Conservation (phyloP, 805 yeast genomes). For the Suhomyces emberorum region DNA sequence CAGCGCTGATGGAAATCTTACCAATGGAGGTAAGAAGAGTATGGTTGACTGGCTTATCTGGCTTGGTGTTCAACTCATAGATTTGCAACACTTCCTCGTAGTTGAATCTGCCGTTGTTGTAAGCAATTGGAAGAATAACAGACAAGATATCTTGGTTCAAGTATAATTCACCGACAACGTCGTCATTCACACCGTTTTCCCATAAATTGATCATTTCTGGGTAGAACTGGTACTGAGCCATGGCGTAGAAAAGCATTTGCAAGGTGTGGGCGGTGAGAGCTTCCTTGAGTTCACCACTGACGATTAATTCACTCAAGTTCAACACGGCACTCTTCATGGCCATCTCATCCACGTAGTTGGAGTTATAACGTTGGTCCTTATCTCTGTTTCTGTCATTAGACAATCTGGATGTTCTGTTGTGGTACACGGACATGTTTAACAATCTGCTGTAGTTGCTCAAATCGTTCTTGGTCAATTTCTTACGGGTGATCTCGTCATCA, state of each 20-base stretch:
- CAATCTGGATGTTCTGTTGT: constrained; percentile 31
- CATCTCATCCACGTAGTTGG: constrained; percentile 26
- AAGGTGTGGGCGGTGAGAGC: constrained; percentile 22
- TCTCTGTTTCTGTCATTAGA: constrained; percentile 35
- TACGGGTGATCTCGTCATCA: constrained; percentile 16
- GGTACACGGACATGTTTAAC: constrained; percentile 24
- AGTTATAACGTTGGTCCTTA: constrained; percentile 28
- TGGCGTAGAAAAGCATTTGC: constrained; percentile 27
- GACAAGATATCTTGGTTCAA: constrained; percentile 67
- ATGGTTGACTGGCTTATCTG: constrained; percentile 29
- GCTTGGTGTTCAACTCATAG: constrained; percentile 43
- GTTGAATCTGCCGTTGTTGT: constrained; percentile 53
- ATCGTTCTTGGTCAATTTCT: constrained; percentile 17
- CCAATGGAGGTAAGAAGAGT: constrained; percentile 70
- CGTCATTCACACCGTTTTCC: constrained; percentile 58
- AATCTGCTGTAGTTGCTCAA: constrained; percentile 19
- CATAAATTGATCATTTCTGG: constrained; percentile 67
- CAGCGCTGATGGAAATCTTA: constrained; percentile 63
- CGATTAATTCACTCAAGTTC: constrained; percentile 27
- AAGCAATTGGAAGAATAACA: constrained; percentile 63
- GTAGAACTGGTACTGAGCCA: constrained; percentile 49
- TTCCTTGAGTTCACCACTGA: constrained; percentile 26
- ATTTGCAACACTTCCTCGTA: constrained; percentile 60
- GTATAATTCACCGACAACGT: constrained; percentile 41
- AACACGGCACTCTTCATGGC: constrained; percentile 32